phyloP scores from a whole-genome alignment of 1,139 yeast genomes.

The Pichia sp. region DNA sequence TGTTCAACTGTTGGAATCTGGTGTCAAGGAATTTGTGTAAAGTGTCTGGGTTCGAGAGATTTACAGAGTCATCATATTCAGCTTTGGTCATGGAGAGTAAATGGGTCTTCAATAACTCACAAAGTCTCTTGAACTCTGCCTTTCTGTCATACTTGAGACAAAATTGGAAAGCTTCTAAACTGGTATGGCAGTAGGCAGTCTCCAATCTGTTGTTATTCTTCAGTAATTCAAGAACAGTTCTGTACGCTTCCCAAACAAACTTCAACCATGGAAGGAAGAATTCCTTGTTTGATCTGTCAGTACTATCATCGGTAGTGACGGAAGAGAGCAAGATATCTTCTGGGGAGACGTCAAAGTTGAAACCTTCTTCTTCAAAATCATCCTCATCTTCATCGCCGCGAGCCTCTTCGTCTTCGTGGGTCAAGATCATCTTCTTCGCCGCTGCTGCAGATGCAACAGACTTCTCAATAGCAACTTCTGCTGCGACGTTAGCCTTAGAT shows the following conservation, averaged over 20 bases:
- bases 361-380: slow-evolving; percentile 44
- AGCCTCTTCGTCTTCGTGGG: slow-evolving; percentile 16
- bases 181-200: slow-evolving; percentile 77
- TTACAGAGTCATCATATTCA: slow-evolving; percentile 50
- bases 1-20: slow-evolving; percentile 86
- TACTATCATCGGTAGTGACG: slow-evolving; percentile 84
- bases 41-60: slow-evolving; percentile 83
- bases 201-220: slow-evolving; percentile 92
- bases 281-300: slow-evolving; percentile 91
- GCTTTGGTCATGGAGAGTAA: slow-evolving; percentile 65
- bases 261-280: slow-evolving; percentile 94
- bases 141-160: slow-evolving; percentile 83
- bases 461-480: slow-evolving; percentile 48
- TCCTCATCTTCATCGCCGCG: slow-evolving; percentile 24
- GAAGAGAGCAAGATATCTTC: slow-evolving; percentile 85
- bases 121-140: slow-evolving; percentile 90
- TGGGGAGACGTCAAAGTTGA: slow-evolving; percentile 82
- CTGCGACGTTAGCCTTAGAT: slow-evolving; percentile 66
- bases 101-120: slow-evolving; percentile 89
- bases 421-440: slow-evolving; percentile 31
- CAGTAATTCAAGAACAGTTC: slow-evolving; percentile 82
- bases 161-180: slow-evolving; percentile 81
- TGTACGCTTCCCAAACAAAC: slow-evolving; percentile 94
- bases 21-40: slow-evolving; percentile 90
- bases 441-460: slow-evolving; percentile 32